Conservation (phyloP, 495 filamentous ascomycete genomes). For the Aspergillus mulundensis region DNA sequence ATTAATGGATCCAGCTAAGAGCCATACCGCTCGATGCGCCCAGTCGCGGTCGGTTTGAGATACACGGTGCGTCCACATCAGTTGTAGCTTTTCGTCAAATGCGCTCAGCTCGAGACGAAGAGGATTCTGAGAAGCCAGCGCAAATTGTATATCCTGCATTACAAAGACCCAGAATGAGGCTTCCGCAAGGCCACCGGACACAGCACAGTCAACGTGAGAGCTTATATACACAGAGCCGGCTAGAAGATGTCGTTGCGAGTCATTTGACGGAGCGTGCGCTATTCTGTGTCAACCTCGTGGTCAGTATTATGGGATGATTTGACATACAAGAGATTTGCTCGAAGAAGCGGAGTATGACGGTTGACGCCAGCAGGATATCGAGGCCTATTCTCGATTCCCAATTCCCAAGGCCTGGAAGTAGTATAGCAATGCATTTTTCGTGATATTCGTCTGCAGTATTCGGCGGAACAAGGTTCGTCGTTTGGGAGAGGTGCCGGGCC, state of each 20-base stretch:
- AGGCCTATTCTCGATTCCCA: constrained; percentile 32
- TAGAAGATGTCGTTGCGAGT: constrained; percentile 38
- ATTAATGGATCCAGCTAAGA: constrained; percentile 38
- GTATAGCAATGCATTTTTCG: constrained; percentile 41
- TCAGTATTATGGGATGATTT: neutral
- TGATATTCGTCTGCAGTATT: constrained; percentile 39
- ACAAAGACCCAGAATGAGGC: constrained; percentile 45
- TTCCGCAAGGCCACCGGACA: constrained; percentile 34
- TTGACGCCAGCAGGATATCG: constrained; percentile 40
- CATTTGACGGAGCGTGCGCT: constrained; percentile 36
- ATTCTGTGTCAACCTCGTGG: neutral
- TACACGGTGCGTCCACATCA: constrained; percentile 27
- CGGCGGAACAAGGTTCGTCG: constrained; percentile 28
- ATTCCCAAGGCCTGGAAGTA: constrained; percentile 36
- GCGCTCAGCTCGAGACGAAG: constrained; percentile 34
- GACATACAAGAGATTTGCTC: constrained; percentile 40
- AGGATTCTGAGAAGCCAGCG: constrained; percentile 35
- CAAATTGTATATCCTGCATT: constrained; percentile 42
- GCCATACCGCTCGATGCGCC: constrained; percentile 37
- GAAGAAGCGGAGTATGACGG: constrained; percentile 41
- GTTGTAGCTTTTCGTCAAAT: constrained; percentile 34
- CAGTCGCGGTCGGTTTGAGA: constrained; percentile 36
- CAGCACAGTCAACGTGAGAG: constrained; percentile 38
- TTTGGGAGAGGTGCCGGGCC: constrained; percentile 38
- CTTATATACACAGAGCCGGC: constrained; percentile 44